A percentile compares a stretch with the other conserved stretches of the same genome.
Evolutionary conservation across 2,329 filamentous ascomycete genomes (phyloP).

Genomic region (Teratosphaeria epicoccoides): DNA sequence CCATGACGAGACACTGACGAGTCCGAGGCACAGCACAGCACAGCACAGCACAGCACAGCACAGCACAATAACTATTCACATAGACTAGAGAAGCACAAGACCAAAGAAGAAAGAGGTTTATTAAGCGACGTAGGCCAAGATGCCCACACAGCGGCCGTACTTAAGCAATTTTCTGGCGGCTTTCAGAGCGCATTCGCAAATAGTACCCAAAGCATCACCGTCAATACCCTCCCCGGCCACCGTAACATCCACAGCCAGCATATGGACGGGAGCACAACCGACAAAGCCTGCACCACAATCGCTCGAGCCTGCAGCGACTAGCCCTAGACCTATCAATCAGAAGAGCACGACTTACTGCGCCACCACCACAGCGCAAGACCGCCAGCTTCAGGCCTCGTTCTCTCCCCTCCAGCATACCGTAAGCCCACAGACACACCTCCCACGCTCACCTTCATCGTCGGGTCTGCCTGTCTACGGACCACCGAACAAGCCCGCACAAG

Average conservation of each 20-base stretch:
- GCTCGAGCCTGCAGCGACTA: slow-evolving; percentile 27
- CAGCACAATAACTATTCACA: background rate
- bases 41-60: background rate
- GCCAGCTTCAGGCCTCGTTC: slow-evolving; percentile 31
- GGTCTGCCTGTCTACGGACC: slow-evolving; percentile 25
- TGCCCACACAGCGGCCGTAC: slow-evolving; percentile 56
- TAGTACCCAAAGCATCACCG: slow-evolving; percentile 46
- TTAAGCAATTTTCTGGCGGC: slow-evolving; percentile 57
- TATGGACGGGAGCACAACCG: slow-evolving; percentile 17
- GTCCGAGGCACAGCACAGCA: background rate
- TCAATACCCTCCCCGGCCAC: slow-evolving; percentile 32
- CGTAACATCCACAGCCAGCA: slow-evolving; percentile 23
- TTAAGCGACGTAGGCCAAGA: slow-evolving; percentile 20
- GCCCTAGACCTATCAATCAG: slow-evolving; percentile 38
- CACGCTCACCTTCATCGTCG: slow-evolving; percentile 26
- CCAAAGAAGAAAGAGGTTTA: background rate
- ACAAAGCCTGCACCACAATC: slow-evolving; percentile 6
- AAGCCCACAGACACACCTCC: slow-evolving; percentile 26
- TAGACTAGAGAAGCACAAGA: background rate
- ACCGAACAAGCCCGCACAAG: slow-evolving; percentile 23
- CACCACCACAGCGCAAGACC: slow-evolving; percentile 25
- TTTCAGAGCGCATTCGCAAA: slow-evolving; percentile 51
- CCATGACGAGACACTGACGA: background rate
- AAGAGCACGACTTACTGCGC: slow-evolving; percentile 28
- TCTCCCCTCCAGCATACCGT: slow-evolving; percentile 26